Base-by-base conservation (phyloP, 495 filamentous ascomycete genomes). In the Amphirosellinia nigrospora region DNA sequence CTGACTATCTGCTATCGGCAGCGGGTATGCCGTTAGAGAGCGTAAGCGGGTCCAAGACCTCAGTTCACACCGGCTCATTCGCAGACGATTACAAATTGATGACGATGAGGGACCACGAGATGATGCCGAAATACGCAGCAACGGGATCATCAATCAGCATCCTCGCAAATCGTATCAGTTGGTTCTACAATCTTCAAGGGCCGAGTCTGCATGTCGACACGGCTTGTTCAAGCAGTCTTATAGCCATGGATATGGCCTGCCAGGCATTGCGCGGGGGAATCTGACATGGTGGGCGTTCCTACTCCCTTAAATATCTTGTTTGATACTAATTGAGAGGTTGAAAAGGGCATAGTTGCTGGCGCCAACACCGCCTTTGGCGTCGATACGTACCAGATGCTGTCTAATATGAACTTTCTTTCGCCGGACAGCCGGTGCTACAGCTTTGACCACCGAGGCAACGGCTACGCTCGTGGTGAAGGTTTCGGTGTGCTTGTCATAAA, bases 161-260 rank as follows among this genome's bases (percentile, higher is more conserved):
- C 26, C 43, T 86, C 3, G 78, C 83, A 0, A 85, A 85, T 39
- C 74, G 84, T 0, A 60, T 87, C 9, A 83, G 80, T 15, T 83
- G 77, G 63, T 84, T 82, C 59, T 86, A 77, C 46, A 73, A 84
- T 55, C 73, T 84, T 1, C 68, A 63, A 26, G 85, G 85, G 0
- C 77, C 82, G 0, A 79, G 76, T 52, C 70, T 79, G n/a, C 78
- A 73, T 34, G 64, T 85, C 30, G 79, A 79, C 64, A 85, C 85
- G 8, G 85, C 84, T 5, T 86, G 86, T 58, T 86, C 84, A 0
- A 78, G 82, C 6, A 85, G 84, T 67, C 72, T 88, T 60, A 73
- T 82, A 0, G 82, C 82, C 11, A 69, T 88, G 19, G 80, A 87
- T 74, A 69, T 86, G 26, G 86, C 92, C 28, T 93, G 92, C 75